Base-by-base conservation (phyloP, 306 rosid species). In the Cucurbita argyrosperma region DNA sequence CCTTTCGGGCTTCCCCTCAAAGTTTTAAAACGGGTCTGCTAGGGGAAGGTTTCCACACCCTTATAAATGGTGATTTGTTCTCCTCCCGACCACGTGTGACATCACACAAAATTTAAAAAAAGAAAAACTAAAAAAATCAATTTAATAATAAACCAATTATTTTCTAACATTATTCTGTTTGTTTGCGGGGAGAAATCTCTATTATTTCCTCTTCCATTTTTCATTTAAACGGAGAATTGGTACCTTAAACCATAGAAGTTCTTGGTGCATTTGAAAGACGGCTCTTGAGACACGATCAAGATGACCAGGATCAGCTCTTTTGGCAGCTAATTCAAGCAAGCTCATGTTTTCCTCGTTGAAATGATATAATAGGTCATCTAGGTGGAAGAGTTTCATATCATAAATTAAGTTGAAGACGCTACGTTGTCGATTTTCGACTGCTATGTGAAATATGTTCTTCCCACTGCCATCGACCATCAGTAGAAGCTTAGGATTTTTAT, bases 201-300 rank as follows among this genome's bases (percentile, higher is more conserved):
- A 2, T 30, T 1, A 30, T 1, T 30, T 30, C 35, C 35, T 30
- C 35, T 30, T 3, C 35, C 35, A 30, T 30, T 30, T 30, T 1
- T 30, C 35, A 30, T 26, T 26, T 26, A 26, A 26, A 26, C 30
- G 30, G 30, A 26, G 30, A 30, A 30, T 30, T 30, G 4, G 1
- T 12, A 14, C 83, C 83, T 76, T 67, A 76, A 76, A 80, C 83
- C 83, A 80, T 12, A 76, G 50, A 35, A 80, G 77, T 50, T 80
- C 71, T 3, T 51, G 14, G 3, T 64, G 71, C 71, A 64, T 39
- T 64, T 64, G 71, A 64, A 64, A 64, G 35, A 12, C 71, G n/a
- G 51, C 71, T 40, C 51, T 51, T 0, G 71, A 64, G 14, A 64
- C 15, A 9, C 16, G 26, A 5, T 40, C 5, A 16, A 64, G 71